A percentile compares a stretch with the other conserved stretches of the same genome.
Evolutionary conservation across 2,329 filamentous ascomycete species (phyloP).

Genomic region (Metarhizium album): DNA sequence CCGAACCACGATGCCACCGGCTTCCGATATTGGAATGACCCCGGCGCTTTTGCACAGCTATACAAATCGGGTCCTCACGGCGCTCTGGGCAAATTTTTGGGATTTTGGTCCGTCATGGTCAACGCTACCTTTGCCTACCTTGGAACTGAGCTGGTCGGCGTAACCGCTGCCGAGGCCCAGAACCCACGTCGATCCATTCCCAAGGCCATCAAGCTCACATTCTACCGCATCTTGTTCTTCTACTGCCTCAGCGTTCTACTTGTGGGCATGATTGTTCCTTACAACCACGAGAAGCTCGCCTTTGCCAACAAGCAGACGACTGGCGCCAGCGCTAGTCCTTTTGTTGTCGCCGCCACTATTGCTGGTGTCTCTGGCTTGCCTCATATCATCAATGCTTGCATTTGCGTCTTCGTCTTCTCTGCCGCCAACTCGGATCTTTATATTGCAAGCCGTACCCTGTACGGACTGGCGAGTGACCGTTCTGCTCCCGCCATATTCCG

Average conservation of each 20-base stretch:
- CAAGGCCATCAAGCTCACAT: constrained; percentile 67
- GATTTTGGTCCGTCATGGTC: constrained; percentile 61
- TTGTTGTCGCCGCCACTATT: constrained; percentile 60
- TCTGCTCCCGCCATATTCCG: constrained; percentile 64
- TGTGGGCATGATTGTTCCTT: constrained; percentile 67
- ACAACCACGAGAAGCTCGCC: constrained; percentile 48
- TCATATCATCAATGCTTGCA: constrained; percentile 62
- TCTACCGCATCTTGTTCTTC: constrained; percentile 74
- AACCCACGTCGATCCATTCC: constrained; percentile 70
- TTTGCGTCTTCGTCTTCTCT: constrained; percentile 65
- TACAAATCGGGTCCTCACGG: constrained; percentile 12
- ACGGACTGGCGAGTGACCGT: constrained; percentile 60
- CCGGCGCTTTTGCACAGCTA: constrained; percentile 34
- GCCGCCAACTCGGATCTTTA: constrained; percentile 71
- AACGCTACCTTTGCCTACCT: constrained; percentile 72
- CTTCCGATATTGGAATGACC: constrained; percentile 55
- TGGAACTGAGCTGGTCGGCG: constrained; percentile 65
- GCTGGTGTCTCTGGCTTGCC: constrained; percentile 53
- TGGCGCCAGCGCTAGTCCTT: constrained; percentile 47
- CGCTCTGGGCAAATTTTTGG: constrained; percentile 41
- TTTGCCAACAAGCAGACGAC: constrained; percentile 39
- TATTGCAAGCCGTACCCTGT: constrained; percentile 62
- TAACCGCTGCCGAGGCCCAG: constrained; percentile 69
- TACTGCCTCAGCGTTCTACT: constrained; percentile 65
- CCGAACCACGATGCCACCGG: constrained; percentile 51